Conservation (phyloP, 2,329 filamentous ascomycete species). For the Drechslerella coelobrocha region DNA sequence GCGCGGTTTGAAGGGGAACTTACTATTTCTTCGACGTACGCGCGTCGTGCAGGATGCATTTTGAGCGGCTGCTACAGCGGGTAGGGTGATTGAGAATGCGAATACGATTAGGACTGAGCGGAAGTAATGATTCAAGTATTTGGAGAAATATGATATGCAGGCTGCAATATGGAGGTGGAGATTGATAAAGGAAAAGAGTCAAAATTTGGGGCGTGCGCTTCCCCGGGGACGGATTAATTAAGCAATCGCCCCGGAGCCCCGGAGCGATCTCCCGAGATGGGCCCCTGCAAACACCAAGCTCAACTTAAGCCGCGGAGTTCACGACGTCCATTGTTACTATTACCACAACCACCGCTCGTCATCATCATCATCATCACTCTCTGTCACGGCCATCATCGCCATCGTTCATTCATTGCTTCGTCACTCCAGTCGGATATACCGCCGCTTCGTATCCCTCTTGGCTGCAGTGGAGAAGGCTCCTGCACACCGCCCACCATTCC, state of each 20-base stretch:
- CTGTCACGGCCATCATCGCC: not conserved
- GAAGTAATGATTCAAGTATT: constrained; percentile 52
- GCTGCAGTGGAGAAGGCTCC: not conserved
- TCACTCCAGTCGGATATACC: constrained; percentile 2
- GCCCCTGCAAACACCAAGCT: not conserved
- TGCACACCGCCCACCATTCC: constrained; percentile 23
- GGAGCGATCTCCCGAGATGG: not conserved
- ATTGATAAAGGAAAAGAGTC: constrained; percentile 14
- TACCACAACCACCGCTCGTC: not conserved
- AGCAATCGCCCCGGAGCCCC: too few relatives aligned
- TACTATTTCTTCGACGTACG: constrained; percentile 51
- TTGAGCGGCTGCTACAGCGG: constrained; percentile 10
- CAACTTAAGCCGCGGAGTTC: not conserved
- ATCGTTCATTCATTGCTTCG: not conserved
- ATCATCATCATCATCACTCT: constrained; percentile 10
- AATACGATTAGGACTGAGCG: constrained; percentile 56
- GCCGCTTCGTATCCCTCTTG: not conserved
- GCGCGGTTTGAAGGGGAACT: constrained; percentile 5
- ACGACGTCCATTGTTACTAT: not conserved
- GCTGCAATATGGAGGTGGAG: constrained; percentile 5
- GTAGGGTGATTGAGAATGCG: not conserved
- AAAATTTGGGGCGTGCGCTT: constrained; percentile 15
- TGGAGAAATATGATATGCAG: not conserved
- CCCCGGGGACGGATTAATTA: too few relatives aligned
- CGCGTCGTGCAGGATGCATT: constrained; percentile 49